phyloP scores from a whole-genome alignment of 192 early-diverging fungal species.

The Podila minutissima region DNA sequence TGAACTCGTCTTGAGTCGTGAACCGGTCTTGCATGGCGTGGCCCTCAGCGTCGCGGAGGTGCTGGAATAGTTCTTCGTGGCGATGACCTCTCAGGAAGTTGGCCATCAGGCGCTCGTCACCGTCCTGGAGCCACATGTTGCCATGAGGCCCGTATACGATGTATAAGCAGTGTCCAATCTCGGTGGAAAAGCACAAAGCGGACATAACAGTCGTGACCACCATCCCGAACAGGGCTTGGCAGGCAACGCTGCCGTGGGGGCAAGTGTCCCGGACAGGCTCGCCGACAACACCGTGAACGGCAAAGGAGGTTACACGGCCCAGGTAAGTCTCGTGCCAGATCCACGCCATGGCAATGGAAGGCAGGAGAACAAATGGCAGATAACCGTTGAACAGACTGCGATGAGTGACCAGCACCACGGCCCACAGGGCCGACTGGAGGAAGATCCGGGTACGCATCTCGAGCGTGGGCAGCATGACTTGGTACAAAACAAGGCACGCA shows the following conservation, averaged over 20 bases:
- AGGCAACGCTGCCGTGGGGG: neutral
- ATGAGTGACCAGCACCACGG: neutral
- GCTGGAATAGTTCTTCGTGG: too few relatives aligned
- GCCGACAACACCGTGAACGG: too few relatives aligned
- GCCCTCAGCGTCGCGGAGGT: too few relatives aligned
- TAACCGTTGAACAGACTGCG: neutral
- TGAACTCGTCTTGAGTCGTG: too few relatives aligned
- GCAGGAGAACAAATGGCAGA: neutral
- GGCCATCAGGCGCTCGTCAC: neutral
- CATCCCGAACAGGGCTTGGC: neutral
- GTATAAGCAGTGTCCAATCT: neutral
- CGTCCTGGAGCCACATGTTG: neutral
- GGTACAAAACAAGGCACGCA: neutral
- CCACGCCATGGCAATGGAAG: neutral
- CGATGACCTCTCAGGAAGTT: too few relatives aligned
- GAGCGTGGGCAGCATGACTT: neutral
- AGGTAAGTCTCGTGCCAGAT: neutral
- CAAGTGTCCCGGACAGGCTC: too few relatives aligned
- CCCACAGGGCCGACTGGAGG: neutral
- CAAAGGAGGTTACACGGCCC: too few relatives aligned
- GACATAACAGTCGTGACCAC: neutral
- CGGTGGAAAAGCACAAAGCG: neutral
- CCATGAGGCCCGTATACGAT: neutral
- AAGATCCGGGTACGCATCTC: neutral
- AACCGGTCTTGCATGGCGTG: too few relatives aligned